phyloP scores from a whole-genome alignment of 345 rosid genomes.

The Carallia brachiata region DNA sequence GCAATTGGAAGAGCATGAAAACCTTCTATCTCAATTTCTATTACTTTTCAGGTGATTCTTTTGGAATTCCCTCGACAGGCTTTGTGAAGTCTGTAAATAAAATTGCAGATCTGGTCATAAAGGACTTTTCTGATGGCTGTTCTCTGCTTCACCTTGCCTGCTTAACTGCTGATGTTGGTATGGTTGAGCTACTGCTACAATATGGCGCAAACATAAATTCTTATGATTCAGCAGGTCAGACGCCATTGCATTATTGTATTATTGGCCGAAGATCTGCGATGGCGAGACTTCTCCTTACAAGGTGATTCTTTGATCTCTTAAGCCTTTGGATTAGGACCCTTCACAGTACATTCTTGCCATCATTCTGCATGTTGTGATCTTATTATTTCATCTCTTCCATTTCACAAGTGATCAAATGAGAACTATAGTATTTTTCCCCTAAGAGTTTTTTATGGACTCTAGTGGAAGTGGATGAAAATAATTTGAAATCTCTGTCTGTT shows the following conservation, averaged over 20 bases:
- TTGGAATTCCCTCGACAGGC: slow-evolving; percentile 32
- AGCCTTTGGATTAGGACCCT: neutral
- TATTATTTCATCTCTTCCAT: too few species aligned
- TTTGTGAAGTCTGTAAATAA: slow-evolving; percentile 25
- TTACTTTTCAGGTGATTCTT: slow-evolving; percentile 41
- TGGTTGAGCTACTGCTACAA: slow-evolving; percentile 75
- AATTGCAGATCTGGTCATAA: slow-evolving; percentile 33
- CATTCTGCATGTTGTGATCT: too few species aligned
- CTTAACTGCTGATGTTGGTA: slow-evolving; percentile 65
- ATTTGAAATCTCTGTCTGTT: too few species aligned
- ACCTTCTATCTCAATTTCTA: slow-evolving; percentile 25
- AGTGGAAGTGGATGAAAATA: neutral
- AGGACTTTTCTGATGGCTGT: slow-evolving; percentile 49
- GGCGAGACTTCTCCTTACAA: slow-evolving; percentile 58
- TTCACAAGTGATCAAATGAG: too few species aligned
- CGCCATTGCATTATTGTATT: slow-evolving; percentile 62
- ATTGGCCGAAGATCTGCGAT: slow-evolving; percentile 50
- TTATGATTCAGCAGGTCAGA: slow-evolving; percentile 49
- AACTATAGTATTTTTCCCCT: too few species aligned
- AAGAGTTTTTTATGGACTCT: neutral
- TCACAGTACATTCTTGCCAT: too few species aligned
- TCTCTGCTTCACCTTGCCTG: slow-evolving; percentile 83
- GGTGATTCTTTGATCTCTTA: slow-evolving; percentile 35
- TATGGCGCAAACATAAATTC: slow-evolving; percentile 69
- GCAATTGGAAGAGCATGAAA: slow-evolving; percentile 32